A percentile compares a stretch with the other conserved stretches of the same genome.
These are phyloP conservation scores for Phytophthora constricta DNA, from an alignment of 352 stramenopile genomes.

Conservation along the genomic window DNA sequence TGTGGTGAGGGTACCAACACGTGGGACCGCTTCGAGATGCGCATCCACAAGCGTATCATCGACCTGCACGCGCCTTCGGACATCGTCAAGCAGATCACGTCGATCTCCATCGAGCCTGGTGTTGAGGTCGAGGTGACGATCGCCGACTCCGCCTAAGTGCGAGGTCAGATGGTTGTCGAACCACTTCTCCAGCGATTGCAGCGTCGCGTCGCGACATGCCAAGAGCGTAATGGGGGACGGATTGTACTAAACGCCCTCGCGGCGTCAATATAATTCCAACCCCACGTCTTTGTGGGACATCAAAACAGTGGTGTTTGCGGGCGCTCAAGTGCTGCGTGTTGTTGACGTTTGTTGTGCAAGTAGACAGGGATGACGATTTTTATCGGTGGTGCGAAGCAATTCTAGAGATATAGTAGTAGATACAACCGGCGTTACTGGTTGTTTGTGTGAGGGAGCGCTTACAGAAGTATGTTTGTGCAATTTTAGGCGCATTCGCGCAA, in stretches of 20 bases:
- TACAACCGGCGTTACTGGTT: no score
- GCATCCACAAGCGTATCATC: conserved; percentile 99
- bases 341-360: no score
- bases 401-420: no score
- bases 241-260: conserved; percentile 29
- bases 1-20: conserved; percentile 99
- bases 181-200: conserved; percentile 19
- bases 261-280: conserved; percentile 44
- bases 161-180: not conserved
- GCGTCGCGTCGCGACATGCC: no score
- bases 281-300: conserved; percentile 44
- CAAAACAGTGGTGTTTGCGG: not conserved
- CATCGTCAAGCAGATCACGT: conserved; percentile 99
- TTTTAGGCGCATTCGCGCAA: no score
- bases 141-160: conserved; percentile 90
- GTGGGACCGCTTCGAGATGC: conserved; percentile 99
- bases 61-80: conserved; percentile 98
- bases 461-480: no score
- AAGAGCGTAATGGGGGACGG: conserved; percentile 35
- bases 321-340: not conserved
- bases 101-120: conserved; percentile 99
- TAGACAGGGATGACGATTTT: not conserved
- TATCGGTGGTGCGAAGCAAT: not conserved
- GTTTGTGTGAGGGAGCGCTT: no score
- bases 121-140: conserved; percentile 99